A percentile compares a stretch with the other conserved stretches of the same genome.
phyloP scores from a whole-genome alignment of 225 moss, liverwort and hornwort genomes.

The Sphagnum tenellum region DNA sequence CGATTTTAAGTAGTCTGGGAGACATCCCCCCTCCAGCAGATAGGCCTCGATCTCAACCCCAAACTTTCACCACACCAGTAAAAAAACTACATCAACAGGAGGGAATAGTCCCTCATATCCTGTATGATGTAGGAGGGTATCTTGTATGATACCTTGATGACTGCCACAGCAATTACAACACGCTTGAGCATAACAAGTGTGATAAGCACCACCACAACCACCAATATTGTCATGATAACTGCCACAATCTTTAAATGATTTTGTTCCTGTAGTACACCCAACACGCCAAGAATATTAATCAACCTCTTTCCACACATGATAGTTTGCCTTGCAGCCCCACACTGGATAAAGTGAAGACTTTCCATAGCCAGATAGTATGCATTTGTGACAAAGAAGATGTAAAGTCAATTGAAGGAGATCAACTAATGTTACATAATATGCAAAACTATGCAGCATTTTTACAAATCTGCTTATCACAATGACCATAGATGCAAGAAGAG shows the following conservation, averaged over 20 bases:
- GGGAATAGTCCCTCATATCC: too few relatives aligned
- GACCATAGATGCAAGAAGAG: neutral
- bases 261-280: slow-evolving; percentile 44
- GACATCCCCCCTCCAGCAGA: too few relatives aligned
- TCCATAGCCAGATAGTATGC: neutral
- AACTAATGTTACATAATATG: neutral
- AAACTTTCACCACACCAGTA: too few relatives aligned
- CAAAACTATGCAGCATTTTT: neutral
- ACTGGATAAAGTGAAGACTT: too few relatives aligned
- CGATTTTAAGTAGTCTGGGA: too few relatives aligned
- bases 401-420: neutral
- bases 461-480: neutral
- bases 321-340: too few relatives aligned
- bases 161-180: slow-evolving; percentile 55
- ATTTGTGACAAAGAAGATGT: neutral
- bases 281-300: neutral
- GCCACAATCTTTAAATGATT: slow-evolving; percentile 74
- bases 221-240: slow-evolving; percentile 60
- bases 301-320: too few relatives aligned
- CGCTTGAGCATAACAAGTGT: slow-evolving; percentile 75
- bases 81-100: too few relatives aligned
- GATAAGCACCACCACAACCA: slow-evolving; percentile 39
- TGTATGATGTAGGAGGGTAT: neutral
- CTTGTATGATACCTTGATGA: slow-evolving; percentile 51
- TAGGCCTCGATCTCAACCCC: too few relatives aligned